phyloP scores from a whole-genome alignment of 371 early-diverging fungal genomes.

The Rhizopus stolonifer region DNA sequence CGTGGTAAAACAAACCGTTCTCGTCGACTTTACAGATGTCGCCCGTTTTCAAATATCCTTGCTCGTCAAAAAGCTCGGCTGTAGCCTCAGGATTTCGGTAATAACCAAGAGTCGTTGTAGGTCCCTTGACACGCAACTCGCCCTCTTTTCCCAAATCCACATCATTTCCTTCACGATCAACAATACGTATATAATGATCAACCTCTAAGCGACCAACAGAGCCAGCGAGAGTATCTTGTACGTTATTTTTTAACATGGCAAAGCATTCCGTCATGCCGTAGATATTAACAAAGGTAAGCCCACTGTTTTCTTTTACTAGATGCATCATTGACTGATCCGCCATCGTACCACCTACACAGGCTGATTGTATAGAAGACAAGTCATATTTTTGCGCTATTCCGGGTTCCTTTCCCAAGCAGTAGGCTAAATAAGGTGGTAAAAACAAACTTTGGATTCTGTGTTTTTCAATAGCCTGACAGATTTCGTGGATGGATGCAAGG shows the following conservation, averaged over 20 bases:
- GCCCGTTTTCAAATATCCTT: conserved; percentile 53
- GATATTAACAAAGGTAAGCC: conserved; percentile 54
- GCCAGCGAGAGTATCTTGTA: background rate
- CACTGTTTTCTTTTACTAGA: conserved; percentile 36
- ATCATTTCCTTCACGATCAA: conserved; percentile 6
- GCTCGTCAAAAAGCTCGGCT: conserved; percentile 46
- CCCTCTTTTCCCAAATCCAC: conserved; percentile 47
- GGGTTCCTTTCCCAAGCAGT: background rate
- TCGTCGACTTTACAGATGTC: conserved; percentile 23
- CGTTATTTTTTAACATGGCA: background rate
- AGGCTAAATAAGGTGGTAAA: background rate
- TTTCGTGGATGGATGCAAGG: too few species aligned
- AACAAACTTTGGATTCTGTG: too few species aligned
- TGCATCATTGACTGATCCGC: conserved; percentile 48
- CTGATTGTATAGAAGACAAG: conserved; percentile 47
- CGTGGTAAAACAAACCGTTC: conserved; percentile 56
- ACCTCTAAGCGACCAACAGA: background rate
- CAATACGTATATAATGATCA: background rate
- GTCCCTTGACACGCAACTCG: conserved; percentile 72
- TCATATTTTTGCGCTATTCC: conserved; percentile 44
- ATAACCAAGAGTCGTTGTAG: conserved; percentile 68
- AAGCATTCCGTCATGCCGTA: conserved; percentile 66
- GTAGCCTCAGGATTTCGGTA: conserved; percentile 61
- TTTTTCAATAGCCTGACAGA: too few species aligned
- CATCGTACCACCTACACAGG: conserved; percentile 72